Evolutionary conservation across 768 basidiomycete genomes (phyloP), one percentile per base, ranked within the genome.

Genomic region (Serendipita sp.): DNA sequence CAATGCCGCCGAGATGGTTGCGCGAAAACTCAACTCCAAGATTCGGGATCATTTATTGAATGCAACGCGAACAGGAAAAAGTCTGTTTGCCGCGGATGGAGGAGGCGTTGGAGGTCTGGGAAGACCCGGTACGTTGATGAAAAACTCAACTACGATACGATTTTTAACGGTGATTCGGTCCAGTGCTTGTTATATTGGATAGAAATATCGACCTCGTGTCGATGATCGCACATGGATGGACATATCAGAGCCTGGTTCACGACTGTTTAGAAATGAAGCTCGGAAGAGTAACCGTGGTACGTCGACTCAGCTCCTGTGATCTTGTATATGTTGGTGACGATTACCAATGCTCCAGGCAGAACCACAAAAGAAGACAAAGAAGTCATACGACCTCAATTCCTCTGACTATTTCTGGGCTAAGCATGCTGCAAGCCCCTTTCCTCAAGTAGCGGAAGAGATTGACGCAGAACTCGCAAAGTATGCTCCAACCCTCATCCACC

Each of bases 341-440:
- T 24, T 38, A n/a, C n/a, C n/a, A n/a, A n/a, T n/a, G 14, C 16
- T 50, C 5, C 64, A 78, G 75, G 78, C 83, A 1, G 53, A 58
- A n/a, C 53, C 53, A 28, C 80, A 81, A 60, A 79, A 86, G 61
- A 79, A 80, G 65, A 82, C 86, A 74, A 74, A 74, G 65, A 75
- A 81, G 60, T 85, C 90, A 0, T 97, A 98, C 68, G 96, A 99
- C 73, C 83, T 99, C 34, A 96, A 98, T 73, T 85, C 90, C 22
- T 97, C 95, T 69, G 96, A 99, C 73, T 99, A 96, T 74, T 99
- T 99, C 77, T 99, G 96, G 96, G 87, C 85, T 1, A 91, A 89
- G 71, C 96, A 98, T 69, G 91, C 94, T 0, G 85, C 90, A 5
- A 90, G 88, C 64, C 95, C 95, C 3, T 99, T 99, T 79, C 96